phyloP scores from a whole-genome alignment of 2,329 filamentous ascomycete species.

The Cladosporium oxysporum region DNA sequence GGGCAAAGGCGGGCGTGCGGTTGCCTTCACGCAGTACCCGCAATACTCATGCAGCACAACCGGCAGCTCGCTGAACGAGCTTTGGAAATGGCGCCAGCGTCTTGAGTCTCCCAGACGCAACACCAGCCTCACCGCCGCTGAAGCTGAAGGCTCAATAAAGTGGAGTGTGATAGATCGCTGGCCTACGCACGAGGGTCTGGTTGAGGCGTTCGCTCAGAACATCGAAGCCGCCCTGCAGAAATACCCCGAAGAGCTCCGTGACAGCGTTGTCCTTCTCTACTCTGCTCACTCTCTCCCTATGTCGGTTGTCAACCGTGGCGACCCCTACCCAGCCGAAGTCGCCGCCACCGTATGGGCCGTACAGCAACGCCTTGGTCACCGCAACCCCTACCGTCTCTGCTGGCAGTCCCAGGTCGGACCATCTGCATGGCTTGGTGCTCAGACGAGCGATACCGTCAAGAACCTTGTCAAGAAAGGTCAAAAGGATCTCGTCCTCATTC shows the following conservation, averaged over 20 bases:
- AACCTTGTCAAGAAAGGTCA: constrained; percentile 88
- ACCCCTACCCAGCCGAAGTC: constrained; percentile 93
- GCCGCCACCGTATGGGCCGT: constrained; percentile 94
- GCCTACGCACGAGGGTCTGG: constrained; percentile 86
- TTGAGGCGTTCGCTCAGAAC: constrained; percentile 89
- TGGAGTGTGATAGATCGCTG: constrained; percentile 99
- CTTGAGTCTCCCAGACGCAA: constrained; percentile 58
- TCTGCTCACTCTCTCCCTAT: constrained; percentile 92
- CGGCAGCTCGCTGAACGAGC: constrained; percentile 90
- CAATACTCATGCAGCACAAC: constrained; percentile 99
- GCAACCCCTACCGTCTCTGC: constrained; percentile 87
- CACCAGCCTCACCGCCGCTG: constrained; percentile 51
- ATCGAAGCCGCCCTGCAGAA: constrained; percentile 82
- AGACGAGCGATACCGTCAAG: constrained; percentile 85
- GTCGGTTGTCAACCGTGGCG: constrained; percentile 94
- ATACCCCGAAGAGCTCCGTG: constrained; percentile 78
- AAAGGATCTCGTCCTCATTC: constrained; percentile 86
- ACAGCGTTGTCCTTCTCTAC: constrained; percentile 83
- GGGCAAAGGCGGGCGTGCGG: constrained; percentile 86
- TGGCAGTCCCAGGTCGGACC: constrained; percentile 99
- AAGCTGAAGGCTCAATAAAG: constrained; percentile 69
- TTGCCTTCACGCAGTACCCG: constrained; percentile 97
- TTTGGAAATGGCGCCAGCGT: constrained; percentile 94
- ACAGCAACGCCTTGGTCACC: constrained; percentile 86
- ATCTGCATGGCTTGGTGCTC: constrained; percentile 90